phyloP scores from a whole-genome alignment of 1,139 yeast species.

The Diutina siamensis region DNA sequence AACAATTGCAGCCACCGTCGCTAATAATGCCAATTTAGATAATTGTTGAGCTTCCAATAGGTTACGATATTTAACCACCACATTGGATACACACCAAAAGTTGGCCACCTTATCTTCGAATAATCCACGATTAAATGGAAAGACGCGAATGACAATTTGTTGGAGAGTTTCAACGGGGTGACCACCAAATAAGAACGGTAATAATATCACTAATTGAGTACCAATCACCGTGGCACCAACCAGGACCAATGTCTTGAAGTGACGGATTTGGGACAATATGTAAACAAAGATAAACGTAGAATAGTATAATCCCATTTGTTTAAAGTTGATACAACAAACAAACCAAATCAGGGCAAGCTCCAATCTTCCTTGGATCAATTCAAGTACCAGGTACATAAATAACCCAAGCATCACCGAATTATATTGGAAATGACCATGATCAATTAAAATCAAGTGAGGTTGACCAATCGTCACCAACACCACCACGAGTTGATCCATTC shows the following conservation, averaged over 20 bases:
- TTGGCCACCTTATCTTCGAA: slow-evolving; percentile 97
- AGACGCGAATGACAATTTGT: slow-evolving; percentile 53
- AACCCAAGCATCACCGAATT: slow-evolving; percentile 92
- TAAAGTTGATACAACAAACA: slow-evolving; percentile 68
- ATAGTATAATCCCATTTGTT: slow-evolving; percentile 93
- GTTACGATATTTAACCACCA: slow-evolving; percentile 56
- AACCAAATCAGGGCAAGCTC: slow-evolving; percentile 71
- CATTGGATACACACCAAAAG: slow-evolving; percentile 88
- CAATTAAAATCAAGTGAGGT: slow-evolving; percentile 74
- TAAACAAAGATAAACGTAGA: slow-evolving; percentile 82
- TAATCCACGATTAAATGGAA: slow-evolving; percentile 89
- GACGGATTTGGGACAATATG: slow-evolving; percentile 23
- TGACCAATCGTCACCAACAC: slow-evolving; percentile 68
- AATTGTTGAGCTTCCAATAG: slow-evolving; percentile 47
- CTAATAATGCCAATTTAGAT: slow-evolving; percentile 46
- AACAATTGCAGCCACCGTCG: slow-evolving; percentile 53
- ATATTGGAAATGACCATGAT: slow-evolving; percentile 96
- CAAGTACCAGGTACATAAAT: slow-evolving; percentile 54
- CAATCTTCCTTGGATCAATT: slow-evolving; percentile 51
- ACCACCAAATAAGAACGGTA: slow-evolving; percentile 44
- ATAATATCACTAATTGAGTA: slow-evolving; percentile 40
- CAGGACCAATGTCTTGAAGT: slow-evolving; percentile 37
- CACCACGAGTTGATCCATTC: slow-evolving; percentile 69
- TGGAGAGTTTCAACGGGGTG: slow-evolving; percentile 8
- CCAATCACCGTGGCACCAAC: slow-evolving; percentile 53